Base-by-base conservation (phyloP, 2,329 filamentous ascomycete genomes). In the Scytalidium lignicola region DNA sequence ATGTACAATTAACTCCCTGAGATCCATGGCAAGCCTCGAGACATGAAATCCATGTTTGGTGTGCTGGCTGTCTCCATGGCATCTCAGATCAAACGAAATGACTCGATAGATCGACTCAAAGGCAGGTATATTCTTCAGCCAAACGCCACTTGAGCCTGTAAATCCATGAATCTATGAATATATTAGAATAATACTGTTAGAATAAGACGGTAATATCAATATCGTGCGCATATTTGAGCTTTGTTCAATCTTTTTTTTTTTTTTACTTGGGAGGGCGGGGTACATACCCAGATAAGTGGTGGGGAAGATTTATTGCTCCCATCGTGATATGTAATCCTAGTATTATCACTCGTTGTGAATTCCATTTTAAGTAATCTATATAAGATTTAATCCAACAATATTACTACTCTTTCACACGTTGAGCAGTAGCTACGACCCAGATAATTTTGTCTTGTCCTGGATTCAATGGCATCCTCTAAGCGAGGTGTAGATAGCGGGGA, bases 131-230 rank as follows among this genome's bases (percentile, higher is more conserved):
- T 65, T 65, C n/a, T 51, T 50, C 29, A 59, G 50, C 59, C 58
- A 65, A 28, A 63, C 61, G 23, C 44, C 49, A 5, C 55, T 58
- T 10, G 61, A 62, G n/a, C 63, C 63, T 2, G 62, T 64, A 49
- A 65, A 65, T 44, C 63, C 63, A 42, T 65, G 63, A 18, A 65
- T 56, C 63, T 65, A 32, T n/a, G 43, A 26, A 45, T 17, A 9
- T 9, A n/a, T 37, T 37, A 15, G 32, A 17, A 15, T 37, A 37
- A 13, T 7, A 13, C 6, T 9, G 23, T 19, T 20, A 18, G 15
- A 40, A 21, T 21, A 6, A 15, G 12, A 22, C 5, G 19, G 32
- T 13, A 22, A 41, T 39, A 2, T 49, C 12, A n/a, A n/a, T n/a
- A n/a, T n/a, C n/a, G n/a, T n/a, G n/a, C n/a, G n/a, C n/a, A n/a